Evolutionary conservation across 345 rosid genomes (phyloP).

Genomic region (Eucalyptus regnans): DNA sequence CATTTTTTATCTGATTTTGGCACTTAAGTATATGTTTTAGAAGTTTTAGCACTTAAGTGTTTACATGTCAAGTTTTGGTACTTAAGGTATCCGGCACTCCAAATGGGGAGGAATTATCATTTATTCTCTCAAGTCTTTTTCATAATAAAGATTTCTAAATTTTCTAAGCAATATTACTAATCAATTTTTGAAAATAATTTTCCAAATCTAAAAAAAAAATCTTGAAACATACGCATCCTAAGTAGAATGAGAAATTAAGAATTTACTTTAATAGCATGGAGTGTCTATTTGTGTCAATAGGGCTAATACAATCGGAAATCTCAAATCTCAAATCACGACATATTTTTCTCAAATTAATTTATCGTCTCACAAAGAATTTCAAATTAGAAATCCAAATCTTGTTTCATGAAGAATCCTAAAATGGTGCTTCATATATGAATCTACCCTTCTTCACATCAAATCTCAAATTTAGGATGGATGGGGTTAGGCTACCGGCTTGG

Average conservation of each 20-base stretch:
- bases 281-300: not conserved
- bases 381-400: not conserved
- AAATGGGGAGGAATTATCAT: not conserved
- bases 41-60: too few species aligned
- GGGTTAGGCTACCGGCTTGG: rapidly evolving
- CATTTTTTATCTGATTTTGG: rapidly evolving
- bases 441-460: not conserved
- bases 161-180: not conserved
- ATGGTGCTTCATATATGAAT: not conserved
- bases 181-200: not conserved
- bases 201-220: too few species aligned
- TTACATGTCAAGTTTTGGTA: too few species aligned
- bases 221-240: not conserved
- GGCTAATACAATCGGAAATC: not conserved
- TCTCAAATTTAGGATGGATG: not conserved
- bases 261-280: not conserved
- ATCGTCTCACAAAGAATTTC: not conserved
- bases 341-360: not conserved
- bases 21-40: too few species aligned
- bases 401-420: not conserved
- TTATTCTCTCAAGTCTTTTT: not conserved
- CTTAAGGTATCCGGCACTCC: not conserved
- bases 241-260: not conserved
- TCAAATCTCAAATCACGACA: not conserved
- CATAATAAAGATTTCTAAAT: not conserved